Percentiles rank a stretch among this genome's conserved stretches.
Conservation (phyloP, 768 basidiomycete species). For the Serendipita sp. region DNA sequence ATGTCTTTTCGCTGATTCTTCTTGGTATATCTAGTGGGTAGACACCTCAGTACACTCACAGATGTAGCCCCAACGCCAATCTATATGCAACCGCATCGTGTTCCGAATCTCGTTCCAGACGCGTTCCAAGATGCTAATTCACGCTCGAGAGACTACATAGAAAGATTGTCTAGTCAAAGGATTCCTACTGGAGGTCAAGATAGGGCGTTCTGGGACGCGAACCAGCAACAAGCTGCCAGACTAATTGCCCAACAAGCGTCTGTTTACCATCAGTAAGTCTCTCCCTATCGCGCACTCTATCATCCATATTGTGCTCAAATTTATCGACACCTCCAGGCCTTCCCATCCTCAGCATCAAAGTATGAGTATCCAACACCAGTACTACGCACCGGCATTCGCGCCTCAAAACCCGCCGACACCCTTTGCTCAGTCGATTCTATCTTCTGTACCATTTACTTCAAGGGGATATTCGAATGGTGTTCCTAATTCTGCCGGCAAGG, state of each 20-base stretch:
- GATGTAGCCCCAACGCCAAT: neutral
- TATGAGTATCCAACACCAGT: neutral
- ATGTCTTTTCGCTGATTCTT: neutral
- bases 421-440: neutral
- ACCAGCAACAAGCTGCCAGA: neutral
- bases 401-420: neutral
- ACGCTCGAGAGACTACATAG: neutral
- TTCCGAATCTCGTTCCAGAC: neutral
- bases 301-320: neutral
- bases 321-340: neutral
- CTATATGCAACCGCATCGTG: conserved; percentile 3
- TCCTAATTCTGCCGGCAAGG: conserved; percentile 6
- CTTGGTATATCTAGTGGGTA: neutral
- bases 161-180: neutral
- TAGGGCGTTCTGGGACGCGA: conserved; percentile 4
- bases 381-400: neutral
- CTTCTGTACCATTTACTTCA: neutral
- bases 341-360: neutral
- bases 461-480: neutral
- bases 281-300: neutral
- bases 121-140: neutral
- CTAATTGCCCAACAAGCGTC: neutral
- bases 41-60: neutral
- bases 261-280: neutral
- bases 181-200: neutral